These are phyloP conservation scores for Onygenales sp. DNA, from an alignment of 2,329 filamentous ascomycete genomes.

Conservation along the genomic window DNA sequence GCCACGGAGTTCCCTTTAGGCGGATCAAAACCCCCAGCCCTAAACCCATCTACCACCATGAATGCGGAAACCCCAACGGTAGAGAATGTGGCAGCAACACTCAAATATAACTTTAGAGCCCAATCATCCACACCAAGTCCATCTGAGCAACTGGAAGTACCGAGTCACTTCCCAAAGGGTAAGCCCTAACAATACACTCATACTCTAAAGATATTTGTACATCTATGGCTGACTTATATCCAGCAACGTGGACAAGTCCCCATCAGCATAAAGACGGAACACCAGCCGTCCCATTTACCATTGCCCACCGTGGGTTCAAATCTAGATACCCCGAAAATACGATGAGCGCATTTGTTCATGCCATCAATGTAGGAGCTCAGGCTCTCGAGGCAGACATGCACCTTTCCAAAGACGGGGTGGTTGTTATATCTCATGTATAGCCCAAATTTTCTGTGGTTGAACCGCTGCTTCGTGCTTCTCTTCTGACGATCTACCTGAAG, in stretches of 20 bases:
- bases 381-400: slow-evolving; percentile 86
- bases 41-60: background rate
- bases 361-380: slow-evolving; percentile 63
- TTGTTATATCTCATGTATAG: slow-evolving; percentile 72
- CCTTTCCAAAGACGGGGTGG: slow-evolving; percentile 68
- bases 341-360: slow-evolving; percentile 65
- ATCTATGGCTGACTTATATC: background rate
- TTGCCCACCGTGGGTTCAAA: slow-evolving; percentile 46
- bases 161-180: background rate
- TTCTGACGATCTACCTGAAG: slow-evolving; percentile 30
- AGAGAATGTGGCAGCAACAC: background rate
- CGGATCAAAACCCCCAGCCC: no score
- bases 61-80: background rate
- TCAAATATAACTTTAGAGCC: background rate
- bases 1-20: no score
- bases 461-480: background rate
- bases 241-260: background rate
- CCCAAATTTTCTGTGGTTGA: background rate
- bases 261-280: background rate
- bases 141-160: background rate
- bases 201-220: background rate
- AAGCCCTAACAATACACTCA: background rate
- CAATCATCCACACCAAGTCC: background rate
- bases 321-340: slow-evolving; percentile 76
- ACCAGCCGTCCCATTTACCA: slow-evolving; percentile 8